Evolutionary conservation across 2,329 filamentous ascomycete genomes (phyloP).

Genomic region (Phaeophleospora eucalypticola): DNA sequence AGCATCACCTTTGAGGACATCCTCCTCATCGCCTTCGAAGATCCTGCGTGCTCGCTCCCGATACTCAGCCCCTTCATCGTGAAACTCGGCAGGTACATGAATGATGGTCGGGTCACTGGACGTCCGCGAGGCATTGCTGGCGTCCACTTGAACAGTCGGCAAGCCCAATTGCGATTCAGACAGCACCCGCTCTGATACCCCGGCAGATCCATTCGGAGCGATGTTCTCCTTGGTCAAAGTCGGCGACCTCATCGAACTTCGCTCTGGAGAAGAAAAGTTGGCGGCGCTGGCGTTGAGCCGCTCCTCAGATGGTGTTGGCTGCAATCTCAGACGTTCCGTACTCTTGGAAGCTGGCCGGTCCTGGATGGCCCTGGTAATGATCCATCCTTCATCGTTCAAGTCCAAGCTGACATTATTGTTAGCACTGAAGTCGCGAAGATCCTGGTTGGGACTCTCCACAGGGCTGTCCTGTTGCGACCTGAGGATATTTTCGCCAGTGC

Average conservation of each 20-base stretch:
- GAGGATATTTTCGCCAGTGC: constrained; percentile 30
- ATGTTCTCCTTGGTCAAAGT: neutral
- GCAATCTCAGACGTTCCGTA: constrained; percentile 25
- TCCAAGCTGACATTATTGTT: constrained; percentile 22
- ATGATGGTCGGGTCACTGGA: constrained; percentile 27
- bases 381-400: constrained; percentile 25
- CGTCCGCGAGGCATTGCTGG: constrained; percentile 29
- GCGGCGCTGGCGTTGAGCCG: constrained; percentile 14
- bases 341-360: constrained; percentile 22
- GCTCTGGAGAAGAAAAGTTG: constrained; percentile 13
- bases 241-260: constrained; percentile 4
- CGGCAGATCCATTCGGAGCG: neutral
- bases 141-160: constrained; percentile 45
- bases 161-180: constrained; percentile 12
- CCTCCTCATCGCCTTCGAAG: constrained; percentile 77
- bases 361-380: constrained; percentile 16
- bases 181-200: neutral
- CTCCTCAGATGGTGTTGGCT: constrained; percentile 32
- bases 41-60: constrained; percentile 74
- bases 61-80: constrained; percentile 55
- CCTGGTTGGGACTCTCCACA: constrained; percentile 9
- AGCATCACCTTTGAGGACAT: constrained; percentile 72
- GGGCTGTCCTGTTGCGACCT: constrained; percentile 13
- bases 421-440: constrained; percentile 25
- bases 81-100: constrained; percentile 17